Conservation (phyloP, 2,329 filamentous ascomycete species). For the Colletotrichum caudatum region DNA sequence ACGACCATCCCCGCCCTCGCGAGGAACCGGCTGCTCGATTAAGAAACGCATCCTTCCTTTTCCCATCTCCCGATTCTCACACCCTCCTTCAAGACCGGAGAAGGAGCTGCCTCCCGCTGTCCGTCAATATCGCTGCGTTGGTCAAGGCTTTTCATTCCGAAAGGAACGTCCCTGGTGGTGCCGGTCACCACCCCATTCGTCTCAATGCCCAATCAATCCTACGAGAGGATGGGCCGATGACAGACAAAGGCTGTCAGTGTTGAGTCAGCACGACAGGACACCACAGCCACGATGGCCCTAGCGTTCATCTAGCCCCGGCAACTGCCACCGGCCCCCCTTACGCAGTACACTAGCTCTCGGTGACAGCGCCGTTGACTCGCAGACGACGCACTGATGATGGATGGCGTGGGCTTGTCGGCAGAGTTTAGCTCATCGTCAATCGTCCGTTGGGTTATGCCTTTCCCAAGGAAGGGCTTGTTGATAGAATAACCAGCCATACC, state of each 20-base stretch:
- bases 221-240: constrained; percentile 26
- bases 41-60: constrained; percentile 47
- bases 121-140: constrained; percentile 23
- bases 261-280: constrained; percentile 38
- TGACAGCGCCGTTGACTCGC: constrained; percentile 40
- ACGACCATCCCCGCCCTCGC: constrained; percentile 52
- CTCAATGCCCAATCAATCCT: constrained; percentile 18
- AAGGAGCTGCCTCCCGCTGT: constrained; percentile 15
- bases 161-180: constrained; percentile 9
- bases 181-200: constrained; percentile 1
- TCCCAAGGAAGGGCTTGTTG: constrained; percentile 38
- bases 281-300: constrained; percentile 31
- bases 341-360: constrained; percentile 5
- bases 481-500: constrained; percentile 15
- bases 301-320: constrained; percentile 34
- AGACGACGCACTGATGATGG: constrained; percentile 38
- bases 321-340: constrained; percentile 25
- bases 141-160: constrained; percentile 9
- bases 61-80: constrained; percentile 25
- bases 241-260: constrained; percentile 34
- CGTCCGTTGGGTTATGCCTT: constrained; percentile 12
- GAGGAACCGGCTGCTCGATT: constrained; percentile 51
- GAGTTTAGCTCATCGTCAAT: constrained; percentile 35
- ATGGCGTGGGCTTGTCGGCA: constrained; percentile 24
- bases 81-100: constrained; percentile 28